Base-by-base conservation (phyloP, 2,329 filamentous ascomycete species). In the Emergomyces pasteurianus region DNA sequence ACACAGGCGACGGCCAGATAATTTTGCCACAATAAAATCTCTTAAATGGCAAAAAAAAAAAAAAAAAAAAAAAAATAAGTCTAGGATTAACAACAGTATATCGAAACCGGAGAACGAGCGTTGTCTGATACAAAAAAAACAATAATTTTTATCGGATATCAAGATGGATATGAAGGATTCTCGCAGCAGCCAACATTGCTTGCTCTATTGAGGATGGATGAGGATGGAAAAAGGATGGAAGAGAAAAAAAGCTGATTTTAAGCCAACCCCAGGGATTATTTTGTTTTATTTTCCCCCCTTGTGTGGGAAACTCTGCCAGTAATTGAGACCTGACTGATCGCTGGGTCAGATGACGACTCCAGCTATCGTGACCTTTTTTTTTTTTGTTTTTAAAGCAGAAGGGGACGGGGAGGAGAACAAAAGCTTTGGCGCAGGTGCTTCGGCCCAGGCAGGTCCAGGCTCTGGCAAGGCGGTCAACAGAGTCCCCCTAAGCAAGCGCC, bases 131-230 rank as follows among this genome's bases (percentile, higher is more conserved):
- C 18, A 28, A 40, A 42, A 42, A 46, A 59, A 18, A 28, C 46
- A 54, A 43, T 26, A 31, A n/a, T 28, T 59, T 59, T 55, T 61
- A 61, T 58, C 59, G 43, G 16, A 61, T 58, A 52, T 61, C 59
- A 55, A 42, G 53, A 58, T 58, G 31, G 31, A 31, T 31, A n/a
- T 58, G 43, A 49, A 61, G 43, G 53, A 61, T 61, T 58, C 59
- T 49, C 21, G 52, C 42, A 31, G 52, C 21, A 38, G 47, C n/a
- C 42, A 61, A 21, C 59, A 61, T 61, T 36, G 54, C 58, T 61
- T 34, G 54, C 26, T 34, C n/a, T 26, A 31, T 18, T 1, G 36
- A 26, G 36, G 46, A 49, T n/a, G n/a, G 31, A 34, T 2, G 38
- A 9, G 49, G 46, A 26, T 23, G 34, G 10, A 26, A 26, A 46